Evolutionary conservation across 768 basidiomycete genomes (phyloP), one percentile per base, ranked within the genome.

Genomic region (Postia placenta): DNA sequence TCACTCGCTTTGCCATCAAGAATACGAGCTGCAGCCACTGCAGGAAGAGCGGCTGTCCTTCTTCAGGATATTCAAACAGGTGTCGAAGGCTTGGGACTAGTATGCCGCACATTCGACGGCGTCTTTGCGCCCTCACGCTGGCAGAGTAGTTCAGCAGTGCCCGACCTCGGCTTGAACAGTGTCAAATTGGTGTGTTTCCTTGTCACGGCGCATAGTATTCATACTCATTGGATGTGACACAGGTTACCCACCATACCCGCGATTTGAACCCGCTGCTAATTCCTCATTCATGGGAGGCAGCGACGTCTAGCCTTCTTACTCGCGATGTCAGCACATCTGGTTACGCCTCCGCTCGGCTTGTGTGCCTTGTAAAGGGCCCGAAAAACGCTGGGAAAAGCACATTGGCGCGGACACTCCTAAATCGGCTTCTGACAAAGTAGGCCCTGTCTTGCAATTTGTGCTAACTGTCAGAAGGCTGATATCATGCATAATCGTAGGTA

Each of bases 341-440:
- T 5, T n/a, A n/a, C 12, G 35, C 11, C 27, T 48, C 35, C 17
- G 4, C 44, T 1, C 44, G 60, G 20, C 61, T 68, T 0, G 67
- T 85, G 0, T 83, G 73, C 52, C 60, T 96, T 2, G 74, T 98
- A 19, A 90, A 84, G 60, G 95, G 95, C 0, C 78, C 88, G 0
- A 94, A 90, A 65, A 83, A 88, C 43, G 75, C 80, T 6, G 94
- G 95, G 0, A 99, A 99, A 65, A 95, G 92, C 52, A 91, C 90
- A 0, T 86, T 97, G 58, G 81, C 87, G 0, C 72, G 87, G 47
- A 79, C 80, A 1, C 61, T 91, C 12, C 61, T 87, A 14, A 96
- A 96, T 60, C 70, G 69, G 11, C 69, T 99, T 25, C 62, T 87
- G 23, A 66, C 62, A 26, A 69, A 71, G 85, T 89, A 49, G 50